Evolutionary conservation across 2,329 filamentous ascomycete species (phyloP).

Genomic region (Nemania bipapillata): DNA sequence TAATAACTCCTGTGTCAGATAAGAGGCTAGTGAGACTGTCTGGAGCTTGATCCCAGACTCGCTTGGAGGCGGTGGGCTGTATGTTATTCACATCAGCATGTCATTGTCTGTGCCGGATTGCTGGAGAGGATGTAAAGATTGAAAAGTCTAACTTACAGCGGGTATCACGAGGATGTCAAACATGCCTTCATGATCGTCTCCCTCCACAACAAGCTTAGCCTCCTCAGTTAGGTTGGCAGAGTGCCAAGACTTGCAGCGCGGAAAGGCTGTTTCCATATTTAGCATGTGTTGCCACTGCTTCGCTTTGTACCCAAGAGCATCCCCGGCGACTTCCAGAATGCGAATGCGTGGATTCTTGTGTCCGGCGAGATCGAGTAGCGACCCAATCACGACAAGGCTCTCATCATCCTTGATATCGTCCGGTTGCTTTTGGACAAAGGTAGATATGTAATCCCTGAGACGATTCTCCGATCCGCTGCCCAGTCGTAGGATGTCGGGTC

Average conservation of each 20-base stretch:
- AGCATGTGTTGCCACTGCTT: neutral
- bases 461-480: neutral
- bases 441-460: neutral
- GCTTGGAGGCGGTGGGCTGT: neutral
- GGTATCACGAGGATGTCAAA: neutral
- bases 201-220: no score
- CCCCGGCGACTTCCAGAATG: neutral
- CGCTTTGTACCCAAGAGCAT: neutral
- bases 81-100: neutral
- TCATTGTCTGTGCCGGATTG: neutral
- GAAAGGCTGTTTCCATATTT: neutral
- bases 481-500: conserved; percentile 10
- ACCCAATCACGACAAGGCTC: neutral
- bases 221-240: no score
- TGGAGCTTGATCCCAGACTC: neutral
- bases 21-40: neutral
- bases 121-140: neutral
- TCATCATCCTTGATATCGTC: neutral
- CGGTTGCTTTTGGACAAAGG: neutral
- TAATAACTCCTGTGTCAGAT: neutral
- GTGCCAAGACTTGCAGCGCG: neutral
- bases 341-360: conserved; percentile 21
- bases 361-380: conserved; percentile 7
- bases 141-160: neutral
- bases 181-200: neutral